Conservation (phyloP, 2,329 filamentous ascomycete species). For the Chaetothyriales sp. region DNA sequence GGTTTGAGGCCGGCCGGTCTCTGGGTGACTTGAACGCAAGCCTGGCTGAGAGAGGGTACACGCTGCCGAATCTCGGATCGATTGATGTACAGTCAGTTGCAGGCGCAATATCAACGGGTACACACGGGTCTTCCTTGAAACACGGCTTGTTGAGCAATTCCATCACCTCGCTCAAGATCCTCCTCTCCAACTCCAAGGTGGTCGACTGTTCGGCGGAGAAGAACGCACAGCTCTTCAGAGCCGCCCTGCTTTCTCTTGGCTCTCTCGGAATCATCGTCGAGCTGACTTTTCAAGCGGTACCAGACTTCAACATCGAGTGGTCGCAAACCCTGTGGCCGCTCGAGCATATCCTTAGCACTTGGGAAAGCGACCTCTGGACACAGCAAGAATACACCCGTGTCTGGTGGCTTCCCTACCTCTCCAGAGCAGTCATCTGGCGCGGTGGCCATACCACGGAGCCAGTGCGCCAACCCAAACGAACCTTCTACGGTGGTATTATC, state of each 20-base stretch:
- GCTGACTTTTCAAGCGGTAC: conserved; percentile 68
- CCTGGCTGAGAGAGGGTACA: conserved; percentile 62
- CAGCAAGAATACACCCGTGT: conserved; percentile 79
- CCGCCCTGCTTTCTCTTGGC: conserved; percentile 73
- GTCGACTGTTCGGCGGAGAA: conserved; percentile 54
- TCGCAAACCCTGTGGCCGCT: conserved; percentile 64
- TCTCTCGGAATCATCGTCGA: conserved; percentile 84
- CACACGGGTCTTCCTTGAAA: conserved; percentile 72
- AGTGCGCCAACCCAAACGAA: conserved; percentile 44
- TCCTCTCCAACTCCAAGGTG: conserved; percentile 65
- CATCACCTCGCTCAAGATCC: conserved; percentile 61
- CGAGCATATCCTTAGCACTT: conserved; percentile 52
- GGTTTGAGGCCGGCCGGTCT: conserved; percentile 79
- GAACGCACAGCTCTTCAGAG: conserved; percentile 71
- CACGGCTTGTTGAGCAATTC: conserved; percentile 78
- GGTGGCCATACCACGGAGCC: conserved; percentile 63
- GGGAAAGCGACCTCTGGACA: conserved; percentile 66
- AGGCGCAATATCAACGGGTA: conserved; percentile 83
- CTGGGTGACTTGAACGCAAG: conserved; percentile 59
- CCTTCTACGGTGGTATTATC: conserved; percentile 68
- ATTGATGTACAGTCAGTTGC: conserved; percentile 91
- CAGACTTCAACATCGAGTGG: conserved; percentile 77
- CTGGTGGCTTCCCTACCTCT: conserved; percentile 95
- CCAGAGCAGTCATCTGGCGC: conserved; percentile 75
- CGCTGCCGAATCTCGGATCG: conserved; percentile 83